Evolutionary conservation across 805 yeast genomes (phyloP), one percentile per base, ranked within the genome.

Genomic region (Candida silvicultrix): DNA sequence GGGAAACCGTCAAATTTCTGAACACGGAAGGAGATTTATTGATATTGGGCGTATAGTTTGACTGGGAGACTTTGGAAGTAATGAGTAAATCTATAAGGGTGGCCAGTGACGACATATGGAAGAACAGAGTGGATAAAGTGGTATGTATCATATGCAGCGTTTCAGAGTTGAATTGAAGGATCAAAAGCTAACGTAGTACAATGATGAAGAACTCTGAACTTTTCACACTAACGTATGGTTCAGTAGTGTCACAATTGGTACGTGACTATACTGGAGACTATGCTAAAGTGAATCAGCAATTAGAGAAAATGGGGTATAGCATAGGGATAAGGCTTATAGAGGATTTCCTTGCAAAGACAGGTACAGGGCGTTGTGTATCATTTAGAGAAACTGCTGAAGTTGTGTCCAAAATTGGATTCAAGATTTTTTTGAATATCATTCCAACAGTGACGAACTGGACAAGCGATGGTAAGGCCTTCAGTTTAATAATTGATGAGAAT

Each of bases 151-250:
- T 3, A 19, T 2, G 21, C 4, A 11, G n/a, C n/a, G n/a, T n/a
- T n/a, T n/a, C n/a, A n/a, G n/a, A n/a, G n/a, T n/a, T n/a, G n/a
- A n/a, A n/a, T n/a, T n/a, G 21, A 28, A 21, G 22, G 16, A 9
- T 15, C 35, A 20, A n/a, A 20, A 6, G 14, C 19, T 36, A 34
- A 48, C 46, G 22, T 6, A 45, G 20, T 5, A n/a, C 16, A 32
- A 4, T 32, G 8, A n/a, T n/a, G 8, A 4, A 81, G 84, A 94
- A 90, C 62, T 83, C 96, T 2, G 99, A 94, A 66, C 73, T 94
- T 44, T 88, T 94, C 66, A 88, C 96, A n/a, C 69, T 94, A 48
- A 92, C 97, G 1, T 94, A 94, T 58, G 99, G 99, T 10, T 83
- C 96, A 3, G 80, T 94, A 41, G 98, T 94, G 41, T 80, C 95